Percentiles rank a stretch among this genome's conserved stretches.
Conservation (phyloP, 495 filamentous ascomycete species). For the Aspergillus heteromorphus region DNA sequence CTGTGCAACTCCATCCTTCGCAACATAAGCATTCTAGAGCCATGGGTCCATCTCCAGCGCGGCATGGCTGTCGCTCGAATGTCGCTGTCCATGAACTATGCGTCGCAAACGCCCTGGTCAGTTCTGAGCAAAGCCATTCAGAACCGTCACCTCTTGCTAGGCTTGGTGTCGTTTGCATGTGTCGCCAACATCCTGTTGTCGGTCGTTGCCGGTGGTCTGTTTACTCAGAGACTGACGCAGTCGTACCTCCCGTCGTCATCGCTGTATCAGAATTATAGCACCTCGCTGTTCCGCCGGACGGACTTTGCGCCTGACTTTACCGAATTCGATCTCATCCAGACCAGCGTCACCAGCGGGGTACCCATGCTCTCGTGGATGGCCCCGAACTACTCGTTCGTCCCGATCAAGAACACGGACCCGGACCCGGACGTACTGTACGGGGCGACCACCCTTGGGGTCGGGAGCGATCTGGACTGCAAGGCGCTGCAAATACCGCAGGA, state of each 20-base stretch:
- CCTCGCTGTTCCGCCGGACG: conserved; percentile 26
- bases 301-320: conserved; percentile 38
- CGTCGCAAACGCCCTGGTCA: conserved; percentile 32
- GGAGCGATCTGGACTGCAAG: conserved; percentile 25
- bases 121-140: conserved; percentile 30
- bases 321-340: conserved; percentile 38
- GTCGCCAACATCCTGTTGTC: conserved; percentile 32
- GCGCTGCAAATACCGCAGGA: conserved; percentile 15
- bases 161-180: conserved; percentile 32
- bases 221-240: conserved; percentile 30
- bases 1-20: conserved; percentile 38
- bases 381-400: conserved; percentile 32
- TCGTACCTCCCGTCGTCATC: conserved; percentile 23
- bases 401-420: conserved; percentile 21
- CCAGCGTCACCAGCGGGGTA: conserved; percentile 35
- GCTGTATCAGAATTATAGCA: conserved; percentile 31
- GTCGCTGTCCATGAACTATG: conserved; percentile 36
- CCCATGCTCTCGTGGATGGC: conserved; percentile 35
- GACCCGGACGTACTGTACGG: conserved; percentile 25
- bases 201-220: conserved; percentile 34
- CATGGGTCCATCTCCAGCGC: conserved; percentile 41
- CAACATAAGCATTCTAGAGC: conserved; percentile 37
- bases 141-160: conserved; percentile 27
- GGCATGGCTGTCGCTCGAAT: conserved; percentile 26
- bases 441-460: conserved; percentile 30